Conservation (phyloP, 2,329 filamentous ascomycete genomes). For the Leptographium procerum region DNA sequence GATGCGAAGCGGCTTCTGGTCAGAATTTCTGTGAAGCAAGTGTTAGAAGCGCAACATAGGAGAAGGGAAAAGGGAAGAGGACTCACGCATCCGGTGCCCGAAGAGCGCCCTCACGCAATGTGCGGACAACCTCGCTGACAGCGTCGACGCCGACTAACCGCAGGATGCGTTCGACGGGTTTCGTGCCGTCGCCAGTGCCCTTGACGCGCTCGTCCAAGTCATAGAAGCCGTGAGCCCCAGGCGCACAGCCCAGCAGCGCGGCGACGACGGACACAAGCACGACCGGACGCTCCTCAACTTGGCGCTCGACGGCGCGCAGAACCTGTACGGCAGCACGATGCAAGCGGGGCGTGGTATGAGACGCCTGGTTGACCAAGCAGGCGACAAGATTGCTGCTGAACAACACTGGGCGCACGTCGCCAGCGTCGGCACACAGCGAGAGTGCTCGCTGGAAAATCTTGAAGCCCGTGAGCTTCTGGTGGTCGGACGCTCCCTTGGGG, state of each 20-base stretch:
- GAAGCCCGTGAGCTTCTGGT: slow-evolving; percentile 87
- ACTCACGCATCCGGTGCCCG: slow-evolving; percentile 23
- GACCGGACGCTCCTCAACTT: slow-evolving; percentile 48
- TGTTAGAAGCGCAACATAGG: slow-evolving; percentile 20
- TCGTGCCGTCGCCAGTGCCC: slow-evolving; percentile 34
- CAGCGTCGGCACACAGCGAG: slow-evolving; percentile 35
- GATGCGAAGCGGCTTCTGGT: slow-evolving; percentile 33
- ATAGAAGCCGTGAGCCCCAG: slow-evolving; percentile 49
- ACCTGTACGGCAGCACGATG: slow-evolving; percentile 69
- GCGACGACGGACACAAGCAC: slow-evolving; percentile 50
- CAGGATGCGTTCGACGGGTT: slow-evolving; percentile 68
- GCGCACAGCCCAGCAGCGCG: slow-evolving; percentile 47
- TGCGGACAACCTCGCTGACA: slow-evolving; percentile 38
- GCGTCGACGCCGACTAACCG: slow-evolving; percentile 46
- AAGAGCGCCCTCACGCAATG: slow-evolving; percentile 28
- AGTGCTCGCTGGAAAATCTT: slow-evolving; percentile 73
- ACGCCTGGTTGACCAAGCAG: slow-evolving; percentile 72
- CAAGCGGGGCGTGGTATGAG: slow-evolving; percentile 65
- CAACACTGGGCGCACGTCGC: slow-evolving; percentile 41
- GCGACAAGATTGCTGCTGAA: slow-evolving; percentile 78
- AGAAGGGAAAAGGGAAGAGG: too few relatives aligned
- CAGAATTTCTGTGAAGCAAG: slow-evolving; percentile 18
- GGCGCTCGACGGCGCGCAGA: slow-evolving; percentile 57
- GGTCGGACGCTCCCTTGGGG: slow-evolving; percentile 66
- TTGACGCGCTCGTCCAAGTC: slow-evolving; percentile 82